These are phyloP conservation scores for Phanerochaete carnosa DNA, from an alignment of 768 basidiomycete genomes.

Conservation along the genomic window DNA sequence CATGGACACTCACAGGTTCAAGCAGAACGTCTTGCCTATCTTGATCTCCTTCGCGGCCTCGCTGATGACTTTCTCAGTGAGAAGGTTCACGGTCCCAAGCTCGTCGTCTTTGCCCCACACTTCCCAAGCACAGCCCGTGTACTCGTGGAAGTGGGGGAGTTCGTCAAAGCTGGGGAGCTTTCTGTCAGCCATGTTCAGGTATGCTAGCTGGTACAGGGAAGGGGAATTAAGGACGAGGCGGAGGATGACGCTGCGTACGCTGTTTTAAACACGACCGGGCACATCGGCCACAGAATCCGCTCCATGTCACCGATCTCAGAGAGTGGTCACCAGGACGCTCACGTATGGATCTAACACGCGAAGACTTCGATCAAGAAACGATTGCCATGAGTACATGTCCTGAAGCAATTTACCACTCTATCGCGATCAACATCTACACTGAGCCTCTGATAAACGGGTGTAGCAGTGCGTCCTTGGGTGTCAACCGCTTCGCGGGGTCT, in stretches of 20 bases:
- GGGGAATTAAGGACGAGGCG: background rate
- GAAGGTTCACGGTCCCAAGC: constrained; percentile 62
- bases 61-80: constrained; percentile 58
- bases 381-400: no score
- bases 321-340: background rate
- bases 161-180: constrained; percentile 47
- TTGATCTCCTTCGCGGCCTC: constrained; percentile 53
- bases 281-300: background rate
- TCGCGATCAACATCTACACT: background rate
- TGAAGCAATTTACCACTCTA: background rate
- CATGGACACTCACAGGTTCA: background rate
- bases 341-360: no score
- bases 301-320: background rate
- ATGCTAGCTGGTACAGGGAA: background rate
- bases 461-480: constrained; percentile 84
- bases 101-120: constrained; percentile 67
- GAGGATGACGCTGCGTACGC: background rate
- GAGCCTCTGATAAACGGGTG: constrained; percentile 81
- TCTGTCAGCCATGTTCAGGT: constrained; percentile 10
- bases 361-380: no score
- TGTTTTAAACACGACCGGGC: background rate
- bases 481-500: constrained; percentile 82
- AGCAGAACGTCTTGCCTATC: constrained; percentile 18
- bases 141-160: constrained; percentile 38
- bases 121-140: constrained; percentile 62